Evolutionary conservation across 192 early-diverging fungal genomes (phyloP).

Genomic region (Backusella psychrophila): DNA sequence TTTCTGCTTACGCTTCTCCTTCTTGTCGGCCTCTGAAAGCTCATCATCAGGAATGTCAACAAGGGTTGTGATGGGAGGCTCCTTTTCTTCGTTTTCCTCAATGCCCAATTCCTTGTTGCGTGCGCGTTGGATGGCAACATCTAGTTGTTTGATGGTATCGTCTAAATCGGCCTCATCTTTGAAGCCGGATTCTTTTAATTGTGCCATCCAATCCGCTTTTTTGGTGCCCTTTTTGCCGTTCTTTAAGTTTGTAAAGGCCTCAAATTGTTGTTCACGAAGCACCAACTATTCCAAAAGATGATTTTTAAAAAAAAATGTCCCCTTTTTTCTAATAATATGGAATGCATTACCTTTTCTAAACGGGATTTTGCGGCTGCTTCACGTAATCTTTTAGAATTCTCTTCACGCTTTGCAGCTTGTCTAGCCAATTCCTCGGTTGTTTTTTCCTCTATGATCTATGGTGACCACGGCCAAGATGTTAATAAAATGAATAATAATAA

Average conservation of each 20-base stretch:
- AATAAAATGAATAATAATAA: background rate
- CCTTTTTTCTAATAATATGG: background rate
- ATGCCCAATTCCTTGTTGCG: constrained; percentile 81
- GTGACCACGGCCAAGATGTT: background rate
- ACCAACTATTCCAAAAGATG: constrained; percentile 41
- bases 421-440: constrained; percentile 75
- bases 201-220: constrained; percentile 51
- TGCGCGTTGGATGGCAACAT: constrained; percentile 64
- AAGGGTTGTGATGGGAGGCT: constrained; percentile 71
- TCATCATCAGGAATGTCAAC: constrained; percentile 78
- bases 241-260: constrained; percentile 53
- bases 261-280: constrained; percentile 66
- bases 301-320: background rate
- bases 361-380: constrained; percentile 81
- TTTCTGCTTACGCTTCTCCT: constrained; percentile 86
- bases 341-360: constrained; percentile 67
- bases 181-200: constrained; percentile 62
- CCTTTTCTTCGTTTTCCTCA: constrained; percentile 71
- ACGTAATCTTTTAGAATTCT: constrained; percentile 70
- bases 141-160: constrained; percentile 65
- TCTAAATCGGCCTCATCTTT: constrained; percentile 72
- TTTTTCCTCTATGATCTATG: constrained; percentile 63
- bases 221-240: constrained; percentile 32
- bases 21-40: constrained; percentile 72
- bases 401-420: constrained; percentile 64